Evolutionary conservation across 345 rosid species (phyloP).

Genomic region (Adansonia digitata): DNA sequence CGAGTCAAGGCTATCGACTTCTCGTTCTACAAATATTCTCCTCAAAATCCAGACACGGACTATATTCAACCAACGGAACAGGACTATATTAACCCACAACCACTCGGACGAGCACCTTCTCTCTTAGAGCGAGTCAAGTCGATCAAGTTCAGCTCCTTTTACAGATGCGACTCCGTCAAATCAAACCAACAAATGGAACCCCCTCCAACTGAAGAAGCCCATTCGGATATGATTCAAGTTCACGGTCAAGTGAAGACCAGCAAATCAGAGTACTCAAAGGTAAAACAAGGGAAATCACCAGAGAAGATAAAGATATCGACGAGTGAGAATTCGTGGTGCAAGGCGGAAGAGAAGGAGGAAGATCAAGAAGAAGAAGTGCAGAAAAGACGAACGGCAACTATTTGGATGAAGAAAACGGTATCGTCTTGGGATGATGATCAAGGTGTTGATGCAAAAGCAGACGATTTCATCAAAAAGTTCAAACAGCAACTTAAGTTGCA

Average conservation of each 20-base stretch:
- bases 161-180: slow-evolving; percentile 7
- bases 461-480: slow-evolving; percentile 3
- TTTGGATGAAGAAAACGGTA: too few relatives aligned
- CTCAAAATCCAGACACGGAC: slow-evolving; percentile 13
- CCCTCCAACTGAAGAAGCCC: background rate
- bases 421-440: too few relatives aligned
- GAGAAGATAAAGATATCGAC: slow-evolving; percentile 63
- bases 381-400: too few relatives aligned
- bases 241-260: slow-evolving; percentile 29
- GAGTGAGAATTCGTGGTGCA: slow-evolving; percentile 40
- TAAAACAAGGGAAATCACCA: slow-evolving; percentile 8
- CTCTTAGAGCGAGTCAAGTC: slow-evolving; percentile 14
- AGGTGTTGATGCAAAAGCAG: slow-evolving; percentile 8
- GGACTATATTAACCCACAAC: background rate
- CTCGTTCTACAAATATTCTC: slow-evolving; percentile 32
- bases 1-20: slow-evolving; percentile 58
- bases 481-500: slow-evolving; percentile 12
- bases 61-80: background rate
- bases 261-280: slow-evolving; percentile 38
- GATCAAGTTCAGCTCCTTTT: slow-evolving; percentile 5
- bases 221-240: slow-evolving; percentile 10
- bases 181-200: background rate
- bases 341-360: slow-evolving; percentile 11
- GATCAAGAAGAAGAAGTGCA: background rate
- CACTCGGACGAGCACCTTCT: slow-evolving; percentile 12